These are phyloP conservation scores for Drosera capensis DNA, from an alignment of 148 eudicot genomes.

Conservation along the genomic window DNA sequence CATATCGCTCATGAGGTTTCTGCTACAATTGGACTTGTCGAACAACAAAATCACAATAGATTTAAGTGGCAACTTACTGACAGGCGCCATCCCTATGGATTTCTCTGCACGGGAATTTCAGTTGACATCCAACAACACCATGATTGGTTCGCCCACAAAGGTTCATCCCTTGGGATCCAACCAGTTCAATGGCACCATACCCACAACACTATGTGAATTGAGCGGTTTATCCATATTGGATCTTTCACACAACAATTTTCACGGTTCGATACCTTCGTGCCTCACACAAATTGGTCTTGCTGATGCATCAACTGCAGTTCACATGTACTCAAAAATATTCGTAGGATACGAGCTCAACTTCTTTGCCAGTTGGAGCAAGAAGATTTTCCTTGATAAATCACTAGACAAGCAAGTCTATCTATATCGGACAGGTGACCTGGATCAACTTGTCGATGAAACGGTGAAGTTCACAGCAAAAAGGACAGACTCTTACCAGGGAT, in stretches of 20 bases:
- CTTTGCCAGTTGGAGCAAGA: too few relatives aligned
- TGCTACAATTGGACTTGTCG: slow-evolving; percentile 1
- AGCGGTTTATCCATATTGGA: background rate
- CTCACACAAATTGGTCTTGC: slow-evolving; percentile 1
- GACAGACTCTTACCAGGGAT: background rate
- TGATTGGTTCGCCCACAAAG: too few relatives aligned
- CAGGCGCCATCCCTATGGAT: slow-evolving; percentile 1
- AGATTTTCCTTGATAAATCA: background rate
- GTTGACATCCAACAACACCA: too few relatives aligned
- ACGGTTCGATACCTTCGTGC: slow-evolving; percentile 10
- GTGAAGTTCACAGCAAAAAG: slow-evolving; percentile 6
- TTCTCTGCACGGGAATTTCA: background rate
- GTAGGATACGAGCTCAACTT: background rate
- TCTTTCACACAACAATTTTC: slow-evolving; percentile 7
- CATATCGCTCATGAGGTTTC: background rate
- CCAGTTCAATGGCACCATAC: slow-evolving; percentile 1
- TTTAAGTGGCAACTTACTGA: slow-evolving; percentile 4
- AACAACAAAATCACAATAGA: slow-evolving; percentile 9
- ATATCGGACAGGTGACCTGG: background rate
- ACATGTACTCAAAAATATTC: background rate
- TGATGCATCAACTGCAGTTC: background rate
- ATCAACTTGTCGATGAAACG: background rate
- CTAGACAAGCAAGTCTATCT: background rate
- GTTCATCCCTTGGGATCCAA: background rate
- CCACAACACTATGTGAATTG: background rate